phyloP scores from a whole-genome alignment of 495 filamentous ascomycete genomes.

The Jackrogersella multiformis region DNA sequence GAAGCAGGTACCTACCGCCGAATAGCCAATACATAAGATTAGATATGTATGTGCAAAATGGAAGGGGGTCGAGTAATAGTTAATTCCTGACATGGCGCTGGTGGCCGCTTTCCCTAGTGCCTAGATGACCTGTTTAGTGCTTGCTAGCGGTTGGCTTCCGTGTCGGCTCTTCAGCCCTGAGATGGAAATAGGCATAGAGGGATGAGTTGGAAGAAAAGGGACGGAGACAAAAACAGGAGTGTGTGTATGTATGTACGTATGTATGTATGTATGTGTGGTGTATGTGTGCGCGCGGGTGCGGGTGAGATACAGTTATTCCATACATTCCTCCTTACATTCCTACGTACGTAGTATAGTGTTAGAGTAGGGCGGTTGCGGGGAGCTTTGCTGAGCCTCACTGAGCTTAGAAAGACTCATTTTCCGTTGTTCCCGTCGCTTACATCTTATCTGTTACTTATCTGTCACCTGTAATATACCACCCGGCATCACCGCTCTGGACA shows the following conservation, averaged over 20 bases:
- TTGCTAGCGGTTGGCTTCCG: constrained; percentile 8
- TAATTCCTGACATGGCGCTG: constrained; percentile 18
- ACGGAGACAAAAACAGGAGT: background rate
- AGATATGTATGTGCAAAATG: background rate
- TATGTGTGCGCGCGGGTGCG: too few relatives aligned
- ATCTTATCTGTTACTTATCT: background rate
- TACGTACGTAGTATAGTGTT: too few relatives aligned
- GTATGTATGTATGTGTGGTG: too few relatives aligned
- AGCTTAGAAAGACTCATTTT: background rate
- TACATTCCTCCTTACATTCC: background rate
- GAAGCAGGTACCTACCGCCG: background rate
- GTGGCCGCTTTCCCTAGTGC: background rate
- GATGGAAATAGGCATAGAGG: background rate
- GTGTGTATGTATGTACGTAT: too few relatives aligned
- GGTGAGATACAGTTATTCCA: too few relatives aligned
- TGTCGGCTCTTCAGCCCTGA: background rate
- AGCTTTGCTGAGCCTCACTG: background rate
- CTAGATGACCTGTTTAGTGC: constrained; percentile 2
- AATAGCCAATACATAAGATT: background rate
- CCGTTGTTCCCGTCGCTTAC: background rate
- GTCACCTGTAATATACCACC: background rate
- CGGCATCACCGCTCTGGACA: background rate
- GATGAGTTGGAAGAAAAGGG: background rate
- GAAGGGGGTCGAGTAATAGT: constrained; percentile 7
- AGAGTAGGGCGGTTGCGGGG: background rate